phyloP scores from a whole-genome alignment of 805 yeast genomes.

The Zygosaccharomyces pseudorouxii region DNA sequence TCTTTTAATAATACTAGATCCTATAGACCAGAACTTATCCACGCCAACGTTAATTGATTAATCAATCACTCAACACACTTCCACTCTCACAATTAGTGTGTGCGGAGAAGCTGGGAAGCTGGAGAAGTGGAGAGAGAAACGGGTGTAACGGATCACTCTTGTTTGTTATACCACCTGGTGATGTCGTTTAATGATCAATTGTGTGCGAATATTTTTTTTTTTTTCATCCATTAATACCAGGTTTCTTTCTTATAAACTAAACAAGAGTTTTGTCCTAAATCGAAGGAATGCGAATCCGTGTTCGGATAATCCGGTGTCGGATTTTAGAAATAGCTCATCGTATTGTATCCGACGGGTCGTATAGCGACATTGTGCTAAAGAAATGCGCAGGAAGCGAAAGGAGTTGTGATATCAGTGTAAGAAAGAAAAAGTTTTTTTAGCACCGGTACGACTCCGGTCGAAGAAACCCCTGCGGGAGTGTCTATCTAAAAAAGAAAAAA shows the following conservation, averaged over 20 bases:
- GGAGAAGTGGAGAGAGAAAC: not conserved
- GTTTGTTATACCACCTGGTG: constrained; percentile 1
- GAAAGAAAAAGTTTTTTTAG: too few species aligned
- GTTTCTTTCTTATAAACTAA: not conserved
- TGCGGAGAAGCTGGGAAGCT: not conserved
- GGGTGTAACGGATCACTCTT: not conserved
- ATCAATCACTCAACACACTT: not conserved
- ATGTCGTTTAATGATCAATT: not conserved
- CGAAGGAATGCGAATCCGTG: not conserved
- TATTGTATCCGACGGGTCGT: not conserved
- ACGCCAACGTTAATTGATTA: not conserved
- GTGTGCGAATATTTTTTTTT: not conserved
- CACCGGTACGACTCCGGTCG: too few species aligned
- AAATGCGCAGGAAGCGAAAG: not conserved
- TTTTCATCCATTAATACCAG: not conserved
- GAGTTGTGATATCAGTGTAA: too few species aligned
- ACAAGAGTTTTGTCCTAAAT: not conserved
- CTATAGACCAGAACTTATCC: not conserved
- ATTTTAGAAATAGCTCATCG: not conserved
- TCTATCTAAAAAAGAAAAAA: too few species aligned
- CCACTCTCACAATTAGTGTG: not conserved
- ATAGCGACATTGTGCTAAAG: not conserved
- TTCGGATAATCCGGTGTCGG: not conserved
- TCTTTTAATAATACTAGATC: not conserved
- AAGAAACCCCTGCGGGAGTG: too few species aligned